These are phyloP conservation scores for Agastache rugosa DNA, from an alignment of 257 asterid genomes.

Conservation along the genomic window DNA sequence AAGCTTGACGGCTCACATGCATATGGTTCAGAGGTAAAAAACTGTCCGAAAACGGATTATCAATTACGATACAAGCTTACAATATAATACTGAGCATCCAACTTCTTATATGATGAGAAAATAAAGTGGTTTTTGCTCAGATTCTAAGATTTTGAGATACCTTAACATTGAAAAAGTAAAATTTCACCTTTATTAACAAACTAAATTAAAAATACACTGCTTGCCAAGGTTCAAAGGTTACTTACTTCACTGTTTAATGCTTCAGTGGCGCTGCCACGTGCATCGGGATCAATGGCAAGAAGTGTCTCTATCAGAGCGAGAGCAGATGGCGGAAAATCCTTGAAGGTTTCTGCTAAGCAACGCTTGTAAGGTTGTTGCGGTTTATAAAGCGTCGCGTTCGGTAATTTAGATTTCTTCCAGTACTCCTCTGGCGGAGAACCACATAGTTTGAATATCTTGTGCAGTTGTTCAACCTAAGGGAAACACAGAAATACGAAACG, in stretches of 20 bases:
- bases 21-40: slow-evolving; percentile 75
- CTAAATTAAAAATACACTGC: background rate
- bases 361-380: slow-evolving; percentile 88
- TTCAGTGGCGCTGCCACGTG: slow-evolving; percentile 78
- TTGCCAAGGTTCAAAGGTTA: background rate
- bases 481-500: background rate
- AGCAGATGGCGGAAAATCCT: slow-evolving; percentile 81
- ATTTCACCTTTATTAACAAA: background rate
- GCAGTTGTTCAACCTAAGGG: slow-evolving; percentile 87
- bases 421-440: slow-evolving; percentile 93
- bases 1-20: slow-evolving; percentile 87
- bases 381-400: slow-evolving; percentile 85
- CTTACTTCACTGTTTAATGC: slow-evolving; percentile 85
- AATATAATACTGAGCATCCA: background rate
- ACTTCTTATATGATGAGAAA: background rate
- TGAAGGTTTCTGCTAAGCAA: slow-evolving; percentile 66
- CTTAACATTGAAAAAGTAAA: background rate
- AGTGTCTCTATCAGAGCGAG: slow-evolving; percentile 67
- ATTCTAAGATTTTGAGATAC: background rate
- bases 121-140: background rate
- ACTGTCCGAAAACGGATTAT: slow-evolving; percentile 46
- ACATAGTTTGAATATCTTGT: slow-evolving; percentile 87
- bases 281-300: slow-evolving; percentile 82
- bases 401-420: slow-evolving; percentile 88
- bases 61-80: background rate